Base-by-base conservation (phyloP, 495 filamentous ascomycete genomes). In the Astrothelium subdiscretum region DNA sequence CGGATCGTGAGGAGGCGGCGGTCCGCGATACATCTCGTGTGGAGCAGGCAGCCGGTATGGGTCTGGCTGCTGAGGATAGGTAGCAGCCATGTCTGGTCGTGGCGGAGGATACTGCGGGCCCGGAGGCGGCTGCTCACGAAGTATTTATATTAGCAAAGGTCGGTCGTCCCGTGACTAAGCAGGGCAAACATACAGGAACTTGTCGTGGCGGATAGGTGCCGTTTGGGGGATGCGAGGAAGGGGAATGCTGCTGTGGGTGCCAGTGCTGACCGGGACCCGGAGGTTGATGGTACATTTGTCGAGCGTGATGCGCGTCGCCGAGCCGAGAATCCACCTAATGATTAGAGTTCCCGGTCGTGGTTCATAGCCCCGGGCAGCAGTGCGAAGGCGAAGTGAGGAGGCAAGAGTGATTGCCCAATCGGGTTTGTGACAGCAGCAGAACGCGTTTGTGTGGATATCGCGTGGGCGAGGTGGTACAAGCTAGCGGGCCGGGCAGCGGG, bases 51-150 rank as follows among this genome's bases (percentile, higher is more conserved):
- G 66, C 42, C 64, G 67, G 38, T 54, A 54, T 8, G 64, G 68
- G 40, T 70, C 62, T 8, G 65, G 64, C 24, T 70, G 65, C 38
- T 66, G 63, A 4, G 68, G 63, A 44, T 68, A 66, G 13, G 68
- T 58, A 1, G 66, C 65, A 57, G 65, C 59, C 68, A 70, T 70
- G 26, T 70, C 67, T 32, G 72, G 71, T 38, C 64, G 63, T n/a
- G 62, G 68, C 61, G 73, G 71, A 24, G 66, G 65, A 13, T 66
- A 60, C 31, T 62, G 63, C 32, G 65, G 67, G 18, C 62, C 61
- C 27, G 58, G 67, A 52, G 61, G 63, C 26, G 54, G 60, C 44
- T 32, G 44, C 0, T 4, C 8, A 5, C 5, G 59, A 2, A 20
- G 59, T 54, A 54, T 54, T 54, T 54, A 54, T 54, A 24, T 54